Evolutionary conservation across 108 stramenopile species (phyloP).

Genomic region (Parietichytrium sp.): DNA sequence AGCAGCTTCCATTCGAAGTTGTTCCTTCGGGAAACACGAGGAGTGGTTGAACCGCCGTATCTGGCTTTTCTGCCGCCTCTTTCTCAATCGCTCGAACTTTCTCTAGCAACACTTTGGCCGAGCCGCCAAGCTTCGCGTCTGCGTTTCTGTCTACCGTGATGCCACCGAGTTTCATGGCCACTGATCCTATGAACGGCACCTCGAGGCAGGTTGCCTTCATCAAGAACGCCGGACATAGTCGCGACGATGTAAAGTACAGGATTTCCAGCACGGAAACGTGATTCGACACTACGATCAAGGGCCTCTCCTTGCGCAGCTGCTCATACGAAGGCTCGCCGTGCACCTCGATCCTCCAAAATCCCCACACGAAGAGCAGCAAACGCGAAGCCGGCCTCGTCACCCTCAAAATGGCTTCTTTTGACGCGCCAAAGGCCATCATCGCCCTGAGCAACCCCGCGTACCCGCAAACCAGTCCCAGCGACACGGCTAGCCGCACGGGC

Average conservation of each 20-base stretch:
- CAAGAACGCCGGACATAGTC: not conserved
- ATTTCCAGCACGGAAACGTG: slow-evolving; percentile 22
- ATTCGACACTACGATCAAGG: not conserved
- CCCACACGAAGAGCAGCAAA: not conserved
- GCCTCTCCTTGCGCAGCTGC: not conserved
- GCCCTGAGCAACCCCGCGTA: not conserved
- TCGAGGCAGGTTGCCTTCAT: slow-evolving; percentile 11
- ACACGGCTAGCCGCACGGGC: not conserved
- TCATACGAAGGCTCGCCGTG: not conserved
- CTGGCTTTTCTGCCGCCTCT: not conserved
- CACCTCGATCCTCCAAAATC: not conserved
- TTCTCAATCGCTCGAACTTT: no score
- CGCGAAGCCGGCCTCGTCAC: not conserved
- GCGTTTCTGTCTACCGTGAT: not conserved
- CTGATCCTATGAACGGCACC: slow-evolving; percentile 2
- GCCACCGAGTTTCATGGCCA: slow-evolving; percentile 28
- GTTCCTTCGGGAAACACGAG: slow-evolving; percentile 10
- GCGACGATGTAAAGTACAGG: slow-evolving; percentile 17
- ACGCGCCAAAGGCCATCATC: not conserved
- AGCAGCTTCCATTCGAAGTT: not conserved
- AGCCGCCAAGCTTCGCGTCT: not conserved
- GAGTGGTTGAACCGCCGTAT: not conserved
- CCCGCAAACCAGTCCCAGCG: not conserved
- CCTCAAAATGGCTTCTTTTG: not conserved
- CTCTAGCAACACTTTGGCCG: no score